phyloP scores from a whole-genome alignment of 441 rosid species.

The Populus hybrid region DNA sequence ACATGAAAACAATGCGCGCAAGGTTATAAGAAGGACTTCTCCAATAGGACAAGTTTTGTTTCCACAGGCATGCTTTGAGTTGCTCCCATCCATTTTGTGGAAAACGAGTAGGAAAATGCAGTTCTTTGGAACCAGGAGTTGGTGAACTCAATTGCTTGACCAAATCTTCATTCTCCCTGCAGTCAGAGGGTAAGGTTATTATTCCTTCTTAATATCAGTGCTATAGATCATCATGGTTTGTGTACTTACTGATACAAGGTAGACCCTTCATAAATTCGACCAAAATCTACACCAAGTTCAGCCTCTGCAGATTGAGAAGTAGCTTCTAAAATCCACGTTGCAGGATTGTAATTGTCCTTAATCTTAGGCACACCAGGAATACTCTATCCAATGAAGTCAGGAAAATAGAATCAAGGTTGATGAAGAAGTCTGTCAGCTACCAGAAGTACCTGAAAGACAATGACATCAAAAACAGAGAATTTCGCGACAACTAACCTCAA shows the following conservation, averaged over 20 bases:
- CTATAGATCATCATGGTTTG: not conserved
- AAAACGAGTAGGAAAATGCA: conserved; percentile 54
- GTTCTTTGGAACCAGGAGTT: conserved; percentile 37
- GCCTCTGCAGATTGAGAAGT: conserved; percentile 22
- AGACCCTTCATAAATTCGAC: conserved; percentile 17
- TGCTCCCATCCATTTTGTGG: conserved; percentile 44
- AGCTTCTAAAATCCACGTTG: conserved; percentile 37
- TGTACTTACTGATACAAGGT: conserved; percentile 17
- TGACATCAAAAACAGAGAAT: not conserved
- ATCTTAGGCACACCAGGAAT: conserved; percentile 27
- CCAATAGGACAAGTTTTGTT: conserved; percentile 38
- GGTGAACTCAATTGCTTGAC: conserved; percentile 69
- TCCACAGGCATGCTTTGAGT: conserved; percentile 54
- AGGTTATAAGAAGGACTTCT: conserved; percentile 32
- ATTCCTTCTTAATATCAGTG: not conserved
- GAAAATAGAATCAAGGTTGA: not conserved
- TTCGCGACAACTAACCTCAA: conserved; percentile 39
- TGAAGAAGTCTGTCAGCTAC: not conserved
- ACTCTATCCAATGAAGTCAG: not conserved
- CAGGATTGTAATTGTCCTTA: conserved; percentile 25
- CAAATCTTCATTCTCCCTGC: conserved; percentile 69
- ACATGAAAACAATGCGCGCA: conserved; percentile 23
- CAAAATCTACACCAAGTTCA: conserved; percentile 25
- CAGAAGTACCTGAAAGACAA: not conserved
- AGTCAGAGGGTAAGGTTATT: not conserved